Evolutionary conservation across 805 yeast species (phyloP).

Genomic region (Candida boleticola): DNA sequence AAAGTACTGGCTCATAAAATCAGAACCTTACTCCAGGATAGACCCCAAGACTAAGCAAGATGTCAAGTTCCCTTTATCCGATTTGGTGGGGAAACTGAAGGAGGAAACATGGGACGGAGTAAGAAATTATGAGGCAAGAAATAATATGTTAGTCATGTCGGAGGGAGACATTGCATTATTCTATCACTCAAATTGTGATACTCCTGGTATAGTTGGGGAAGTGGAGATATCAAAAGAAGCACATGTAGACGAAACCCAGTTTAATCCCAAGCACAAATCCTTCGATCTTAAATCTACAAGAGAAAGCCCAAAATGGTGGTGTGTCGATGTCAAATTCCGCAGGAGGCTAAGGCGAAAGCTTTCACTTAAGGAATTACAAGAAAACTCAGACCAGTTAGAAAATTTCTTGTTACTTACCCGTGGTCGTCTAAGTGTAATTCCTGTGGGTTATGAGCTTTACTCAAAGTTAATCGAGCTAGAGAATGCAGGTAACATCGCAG

Average conservation of each 20-base stretch:
- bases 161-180: slow-evolving; percentile 48
- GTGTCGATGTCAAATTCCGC: slow-evolving; percentile 47
- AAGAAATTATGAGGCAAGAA: slow-evolving; percentile 56
- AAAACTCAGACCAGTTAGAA: slow-evolving; percentile 21
- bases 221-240: slow-evolving; percentile 29
- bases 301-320: slow-evolving; percentile 54
- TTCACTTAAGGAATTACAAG: slow-evolving; percentile 38
- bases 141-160: slow-evolving; percentile 47
- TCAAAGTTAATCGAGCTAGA: slow-evolving; percentile 43
- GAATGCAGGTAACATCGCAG: slow-evolving; percentile 15
- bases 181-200: slow-evolving; percentile 54
- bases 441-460: slow-evolving; percentile 35
- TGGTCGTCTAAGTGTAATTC: slow-evolving; percentile 51
- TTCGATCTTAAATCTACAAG: slow-evolving; percentile 45
- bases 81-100: slow-evolving; percentile 31
- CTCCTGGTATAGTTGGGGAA: slow-evolving; percentile 56
- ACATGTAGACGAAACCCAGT: slow-evolving; percentile 40
- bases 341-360: slow-evolving; percentile 44
- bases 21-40: slow-evolving; percentile 51
- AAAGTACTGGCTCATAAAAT: slow-evolving; percentile 54
- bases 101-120: slow-evolving; percentile 60
- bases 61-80: slow-evolving; percentile 47
- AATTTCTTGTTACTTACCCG: slow-evolving; percentile 48
- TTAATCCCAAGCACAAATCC: slow-evolving; percentile 42
- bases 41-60: slow-evolving; percentile 48